phyloP scores from a whole-genome alignment of 768 basidiomycete genomes.

The Paxillus involutus region DNA sequence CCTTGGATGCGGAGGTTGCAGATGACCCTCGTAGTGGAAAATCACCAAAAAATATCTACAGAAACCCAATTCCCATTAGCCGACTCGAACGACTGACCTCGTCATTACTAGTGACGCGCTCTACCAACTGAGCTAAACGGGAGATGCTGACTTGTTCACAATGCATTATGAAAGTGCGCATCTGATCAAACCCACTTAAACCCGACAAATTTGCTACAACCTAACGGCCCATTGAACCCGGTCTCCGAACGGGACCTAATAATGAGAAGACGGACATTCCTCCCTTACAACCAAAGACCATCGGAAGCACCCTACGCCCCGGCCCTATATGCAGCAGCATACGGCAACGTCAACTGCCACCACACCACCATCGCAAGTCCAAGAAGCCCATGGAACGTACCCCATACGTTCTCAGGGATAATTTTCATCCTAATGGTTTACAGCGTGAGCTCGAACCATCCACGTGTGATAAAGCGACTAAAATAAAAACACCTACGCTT shows the following conservation, averaged over 20 bases:
- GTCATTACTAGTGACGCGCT: constrained; percentile 50
- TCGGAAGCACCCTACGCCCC: not conserved
- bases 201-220: not conserved
- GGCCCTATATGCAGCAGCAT: constrained; percentile 41
- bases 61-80: constrained; percentile 35
- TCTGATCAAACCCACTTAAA: too few relatives aligned
- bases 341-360: constrained; percentile 77
- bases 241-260: too few relatives aligned
- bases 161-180: not conserved
- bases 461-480: not conserved
- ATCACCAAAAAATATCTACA: too few relatives aligned
- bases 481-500: constrained; percentile 47
- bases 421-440: constrained; percentile 46
- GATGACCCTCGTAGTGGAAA: too few relatives aligned
- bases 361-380: constrained; percentile 73
- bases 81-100: constrained; percentile 44
- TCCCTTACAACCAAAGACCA: not conserved
- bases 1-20: too few relatives aligned
- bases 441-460: not conserved
- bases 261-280: too few relatives aligned
- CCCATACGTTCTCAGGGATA: constrained; percentile 77
- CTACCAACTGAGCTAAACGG: constrained; percentile 51
- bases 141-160: not conserved
- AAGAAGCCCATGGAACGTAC: constrained; percentile 66
- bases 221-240: too few relatives aligned